A percentile compares a stretch with the other conserved stretches of the same genome.
Conservation (phyloP, 768 basidiomycete genomes). For the Dentipellis fragilis region DNA sequence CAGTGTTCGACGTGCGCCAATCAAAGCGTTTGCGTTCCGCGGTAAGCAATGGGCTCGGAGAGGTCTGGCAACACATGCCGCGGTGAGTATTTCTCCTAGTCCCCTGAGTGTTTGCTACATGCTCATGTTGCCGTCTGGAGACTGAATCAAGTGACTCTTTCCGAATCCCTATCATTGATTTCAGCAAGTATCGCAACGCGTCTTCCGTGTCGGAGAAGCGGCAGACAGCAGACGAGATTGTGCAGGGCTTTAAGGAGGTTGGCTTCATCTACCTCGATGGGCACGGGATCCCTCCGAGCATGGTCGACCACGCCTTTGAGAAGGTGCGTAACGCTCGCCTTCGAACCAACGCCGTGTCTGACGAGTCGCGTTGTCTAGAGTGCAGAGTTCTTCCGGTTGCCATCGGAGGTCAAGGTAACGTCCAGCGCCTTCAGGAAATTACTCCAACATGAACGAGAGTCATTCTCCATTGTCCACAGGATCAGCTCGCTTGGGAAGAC, state of each 20-base stretch:
- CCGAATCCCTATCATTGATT: slow-evolving; percentile 61
- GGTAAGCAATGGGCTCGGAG: too few relatives aligned
- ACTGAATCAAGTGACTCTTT: slow-evolving; percentile 20
- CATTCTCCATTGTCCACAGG: slow-evolving; percentile 26
- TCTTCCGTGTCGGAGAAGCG: slow-evolving; percentile 45
- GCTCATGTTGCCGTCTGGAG: too few relatives aligned
- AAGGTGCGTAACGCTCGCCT: slow-evolving; percentile 36
- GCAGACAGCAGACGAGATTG: slow-evolving; percentile 55
- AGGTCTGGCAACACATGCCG: too few relatives aligned
- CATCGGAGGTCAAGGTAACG: slow-evolving; percentile 48
- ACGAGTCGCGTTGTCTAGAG: slow-evolving; percentile 35
- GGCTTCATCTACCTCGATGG: slow-evolving; percentile 73
- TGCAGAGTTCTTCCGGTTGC: slow-evolving; percentile 62
- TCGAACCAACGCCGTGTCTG: too few relatives aligned
- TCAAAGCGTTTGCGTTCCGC: too few relatives aligned
- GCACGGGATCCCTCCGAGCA: slow-evolving; percentile 55
- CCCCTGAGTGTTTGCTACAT: too few relatives aligned
- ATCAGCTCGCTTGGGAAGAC: slow-evolving; percentile 69
- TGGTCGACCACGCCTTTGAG: slow-evolving; percentile 49
- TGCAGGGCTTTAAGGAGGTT: slow-evolving; percentile 68
- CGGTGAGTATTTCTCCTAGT: too few relatives aligned
- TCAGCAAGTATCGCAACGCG: slow-evolving; percentile 51
- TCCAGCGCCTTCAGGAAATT: background rate
- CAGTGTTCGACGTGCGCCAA: too few relatives aligned
- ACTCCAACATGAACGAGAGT: background rate